These are phyloP conservation scores for Cladophialophora bantiana DNA, from an alignment of 2,329 filamentous ascomycete genomes.

Conservation along the genomic window DNA sequence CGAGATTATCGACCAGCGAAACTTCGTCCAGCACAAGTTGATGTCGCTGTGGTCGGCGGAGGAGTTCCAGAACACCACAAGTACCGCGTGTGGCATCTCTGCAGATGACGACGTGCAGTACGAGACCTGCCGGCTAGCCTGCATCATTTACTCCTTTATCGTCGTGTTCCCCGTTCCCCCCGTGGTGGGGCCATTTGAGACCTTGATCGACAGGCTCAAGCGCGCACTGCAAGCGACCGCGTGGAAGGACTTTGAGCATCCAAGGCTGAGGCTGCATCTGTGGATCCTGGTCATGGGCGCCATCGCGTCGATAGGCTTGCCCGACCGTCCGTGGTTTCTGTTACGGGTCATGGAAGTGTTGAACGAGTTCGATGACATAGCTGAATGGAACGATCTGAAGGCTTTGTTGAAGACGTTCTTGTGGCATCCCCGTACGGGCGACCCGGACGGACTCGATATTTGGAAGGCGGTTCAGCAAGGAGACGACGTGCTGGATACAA, in stretches of 20 bases:
- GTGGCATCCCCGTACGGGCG: constrained; percentile 28
- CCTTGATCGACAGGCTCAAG: constrained; percentile 43
- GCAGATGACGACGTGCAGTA: constrained; percentile 44
- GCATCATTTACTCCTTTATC: constrained; percentile 47
- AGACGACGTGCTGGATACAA: background rate
- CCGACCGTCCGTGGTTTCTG: constrained; percentile 46
- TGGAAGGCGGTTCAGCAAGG: constrained; percentile 19
- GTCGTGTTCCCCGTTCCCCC: constrained; percentile 50
- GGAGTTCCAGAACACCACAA: constrained; percentile 30
- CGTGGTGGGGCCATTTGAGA: constrained; percentile 45
- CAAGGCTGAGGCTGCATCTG: constrained; percentile 41
- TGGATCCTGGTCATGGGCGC: constrained; percentile 50
- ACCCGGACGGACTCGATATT: constrained; percentile 22
- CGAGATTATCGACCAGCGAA: constrained; percentile 48
- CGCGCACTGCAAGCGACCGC: constrained; percentile 39
- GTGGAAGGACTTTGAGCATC: constrained; percentile 30
- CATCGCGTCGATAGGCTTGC: constrained; percentile 45
- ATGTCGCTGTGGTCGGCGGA: constrained; percentile 43
- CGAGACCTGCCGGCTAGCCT: constrained; percentile 44
- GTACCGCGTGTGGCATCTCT: constrained; percentile 20
- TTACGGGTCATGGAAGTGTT: constrained; percentile 15
- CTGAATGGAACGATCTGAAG: constrained; percentile 10
- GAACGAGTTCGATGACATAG: background rate
- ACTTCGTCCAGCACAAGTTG: constrained; percentile 47
- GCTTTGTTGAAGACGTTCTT: constrained; percentile 21